These are phyloP conservation scores for Diaporthe caulivora DNA, from an alignment of 2,329 filamentous ascomycete genomes.

Conservation along the genomic window DNA sequence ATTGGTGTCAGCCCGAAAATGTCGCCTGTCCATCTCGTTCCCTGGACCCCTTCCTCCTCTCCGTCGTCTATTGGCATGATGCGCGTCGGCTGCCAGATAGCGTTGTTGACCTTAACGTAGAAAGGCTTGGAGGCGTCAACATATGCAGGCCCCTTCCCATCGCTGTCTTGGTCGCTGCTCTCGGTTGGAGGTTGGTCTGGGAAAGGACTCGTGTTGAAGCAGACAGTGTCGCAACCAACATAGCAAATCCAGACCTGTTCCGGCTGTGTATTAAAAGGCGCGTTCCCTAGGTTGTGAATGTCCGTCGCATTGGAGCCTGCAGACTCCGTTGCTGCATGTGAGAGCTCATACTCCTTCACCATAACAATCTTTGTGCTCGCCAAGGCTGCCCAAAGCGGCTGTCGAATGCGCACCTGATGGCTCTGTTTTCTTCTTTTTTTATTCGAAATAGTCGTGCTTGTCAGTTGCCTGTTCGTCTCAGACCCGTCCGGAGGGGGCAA, in stretches of 20 bases:
- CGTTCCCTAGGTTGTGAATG: conserved; percentile 81
- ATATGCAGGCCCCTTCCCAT: conserved; percentile 57
- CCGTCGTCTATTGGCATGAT: conserved; percentile 66
- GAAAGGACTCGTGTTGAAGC: conserved; percentile 80
- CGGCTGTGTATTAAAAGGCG: conserved; percentile 77
- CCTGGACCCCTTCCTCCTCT: conserved; percentile 52
- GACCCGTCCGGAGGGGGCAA: conserved; percentile 64
- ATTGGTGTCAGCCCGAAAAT: conserved; percentile 78
- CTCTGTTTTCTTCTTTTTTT: conserved; percentile 94
- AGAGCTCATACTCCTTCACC: conserved; percentile 90
- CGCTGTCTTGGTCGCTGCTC: conserved; percentile 51
- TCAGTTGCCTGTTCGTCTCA: conserved; percentile 65
- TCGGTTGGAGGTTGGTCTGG: conserved; percentile 31
- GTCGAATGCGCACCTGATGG: conserved; percentile 88
- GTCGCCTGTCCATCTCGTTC: conserved; percentile 76
- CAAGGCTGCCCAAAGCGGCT: conserved; percentile 93
- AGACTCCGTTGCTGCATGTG: conserved; percentile 79
- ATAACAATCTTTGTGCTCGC: conserved; percentile 97
- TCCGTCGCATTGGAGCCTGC: conserved; percentile 81
- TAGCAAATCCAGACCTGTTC: conserved; percentile 86
- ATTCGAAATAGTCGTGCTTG: conserved; percentile 68
- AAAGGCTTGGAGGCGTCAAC: conserved; percentile 81
- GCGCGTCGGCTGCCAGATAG: conserved; percentile 82
- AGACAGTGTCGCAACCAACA: conserved; percentile 81
- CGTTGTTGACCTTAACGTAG: conserved; percentile 82